Conservation (phyloP, 768 basidiomycete genomes). For the Suillus placidus region DNA sequence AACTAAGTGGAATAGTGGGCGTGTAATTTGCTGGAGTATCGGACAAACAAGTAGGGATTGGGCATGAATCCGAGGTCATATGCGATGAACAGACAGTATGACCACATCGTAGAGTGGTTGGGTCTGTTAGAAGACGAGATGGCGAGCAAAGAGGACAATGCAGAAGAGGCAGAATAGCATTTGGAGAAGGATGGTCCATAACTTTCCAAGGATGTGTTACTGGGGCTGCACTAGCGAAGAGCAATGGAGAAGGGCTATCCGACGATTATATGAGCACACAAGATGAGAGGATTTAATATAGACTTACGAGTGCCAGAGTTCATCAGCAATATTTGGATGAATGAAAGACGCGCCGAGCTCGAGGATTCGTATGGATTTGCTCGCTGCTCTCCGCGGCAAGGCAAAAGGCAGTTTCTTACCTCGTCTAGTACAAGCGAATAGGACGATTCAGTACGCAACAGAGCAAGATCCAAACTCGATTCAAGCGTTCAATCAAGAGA, state of each 20-base stretch:
- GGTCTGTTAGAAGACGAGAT: conserved; percentile 40
- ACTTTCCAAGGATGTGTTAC: not conserved
- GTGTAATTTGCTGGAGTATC: conserved; percentile 20
- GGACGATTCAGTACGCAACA: not conserved
- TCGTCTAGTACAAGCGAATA: not conserved
- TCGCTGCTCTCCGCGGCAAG: not conserved
- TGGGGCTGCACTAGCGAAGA: not conserved
- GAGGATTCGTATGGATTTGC: not conserved
- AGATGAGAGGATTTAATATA: not conserved
- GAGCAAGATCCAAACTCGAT: not conserved
- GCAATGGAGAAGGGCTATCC: not conserved
- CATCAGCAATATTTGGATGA: not conserved
- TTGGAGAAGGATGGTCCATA: conserved; percentile 3
- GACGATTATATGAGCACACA: not conserved
- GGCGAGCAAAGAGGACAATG: conserved; percentile 57
- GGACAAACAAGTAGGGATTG: conserved; percentile 39
- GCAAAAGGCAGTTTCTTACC: not conserved
- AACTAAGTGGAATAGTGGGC: conserved; percentile 46
- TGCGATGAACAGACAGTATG: conserved; percentile 79
- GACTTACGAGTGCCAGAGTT: conserved; percentile 5
- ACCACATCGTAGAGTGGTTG: conserved; percentile 74
- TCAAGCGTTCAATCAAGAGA: conserved; percentile 2
- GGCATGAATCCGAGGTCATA: conserved; percentile 36
- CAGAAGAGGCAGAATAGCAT: conserved; percentile 41
- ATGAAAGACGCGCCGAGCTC: not conserved